phyloP scores from a whole-genome alignment of 176 grass and related monocot species.

The Oryza punctata region DNA sequence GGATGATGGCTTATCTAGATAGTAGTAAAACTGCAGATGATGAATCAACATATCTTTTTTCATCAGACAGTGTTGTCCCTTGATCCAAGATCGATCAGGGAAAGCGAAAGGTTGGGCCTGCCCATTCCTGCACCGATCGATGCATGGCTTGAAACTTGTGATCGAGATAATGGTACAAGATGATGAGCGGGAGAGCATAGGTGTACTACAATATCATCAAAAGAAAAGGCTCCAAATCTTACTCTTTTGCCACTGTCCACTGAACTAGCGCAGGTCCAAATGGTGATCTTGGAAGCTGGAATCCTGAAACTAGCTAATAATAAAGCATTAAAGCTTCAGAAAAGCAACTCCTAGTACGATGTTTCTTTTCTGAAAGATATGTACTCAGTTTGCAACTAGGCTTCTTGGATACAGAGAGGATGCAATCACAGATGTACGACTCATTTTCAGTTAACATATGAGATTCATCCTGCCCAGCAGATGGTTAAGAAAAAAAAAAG shows the following conservation, averaged over 20 bases:
- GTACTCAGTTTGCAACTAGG: neutral
- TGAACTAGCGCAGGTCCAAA: neutral
- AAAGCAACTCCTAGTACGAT: neutral
- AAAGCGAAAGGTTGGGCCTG: neutral
- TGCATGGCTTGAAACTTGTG: neutral
- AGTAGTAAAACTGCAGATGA: neutral
- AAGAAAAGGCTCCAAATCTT: neutral
- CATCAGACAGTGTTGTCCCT: neutral
- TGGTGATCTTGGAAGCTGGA: neutral
- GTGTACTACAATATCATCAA: neutral
- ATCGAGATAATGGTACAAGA: neutral
- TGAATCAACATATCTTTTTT: neutral
- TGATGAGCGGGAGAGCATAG: neutral
- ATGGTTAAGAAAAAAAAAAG: neutral
- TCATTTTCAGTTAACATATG: neutral
- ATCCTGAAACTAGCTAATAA: neutral
- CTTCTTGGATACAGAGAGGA: neutral
- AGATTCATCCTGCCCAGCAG: slow-evolving; percentile 5
- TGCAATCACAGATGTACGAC: neutral
- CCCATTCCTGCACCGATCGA: neutral
- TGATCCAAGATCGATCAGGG: slow-evolving; percentile 19
- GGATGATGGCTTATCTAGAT: neutral
- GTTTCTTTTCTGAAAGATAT: neutral
- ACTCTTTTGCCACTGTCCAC: slow-evolving; percentile 2
- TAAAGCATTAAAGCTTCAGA: neutral